Conservation (phyloP, 306 rosid species). For the Begonia fuchsioides region DNA sequence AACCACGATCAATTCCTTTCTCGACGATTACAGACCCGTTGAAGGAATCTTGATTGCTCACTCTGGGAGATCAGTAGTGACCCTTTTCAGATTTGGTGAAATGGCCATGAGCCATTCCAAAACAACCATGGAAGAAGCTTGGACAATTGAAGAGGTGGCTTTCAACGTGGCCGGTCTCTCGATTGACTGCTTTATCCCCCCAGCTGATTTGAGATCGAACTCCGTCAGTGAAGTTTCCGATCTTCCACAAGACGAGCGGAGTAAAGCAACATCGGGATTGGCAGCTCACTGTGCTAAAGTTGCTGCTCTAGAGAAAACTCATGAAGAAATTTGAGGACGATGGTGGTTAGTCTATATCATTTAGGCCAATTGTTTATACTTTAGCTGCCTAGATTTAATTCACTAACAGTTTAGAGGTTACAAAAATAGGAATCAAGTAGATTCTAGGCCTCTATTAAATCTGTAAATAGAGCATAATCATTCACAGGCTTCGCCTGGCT, state of each 20-base stretch:
- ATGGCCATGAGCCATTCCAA: constrained; percentile 98
- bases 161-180: constrained; percentile 89
- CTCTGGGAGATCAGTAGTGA: constrained; percentile 86
- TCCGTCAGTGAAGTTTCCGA: constrained; percentile 61
- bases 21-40: constrained; percentile 78
- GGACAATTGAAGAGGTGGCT: constrained; percentile 98
- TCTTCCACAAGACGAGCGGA: constrained; percentile 67
- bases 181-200: constrained; percentile 92
- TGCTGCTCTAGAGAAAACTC: constrained; percentile 60
- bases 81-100: constrained; percentile 92
- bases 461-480: constrained; percentile 93
- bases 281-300: constrained; percentile 61
- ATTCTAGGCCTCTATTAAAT: constrained; percentile 47
- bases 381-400: constrained; percentile 38
- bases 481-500: constrained; percentile 55
- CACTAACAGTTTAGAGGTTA: constrained; percentile 48
- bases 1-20: constrained; percentile 89
- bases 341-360: constrained; percentile 15
- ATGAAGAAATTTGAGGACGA: constrained; percentile 36
- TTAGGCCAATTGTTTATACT: constrained; percentile 73
- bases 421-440: constrained; percentile 34
- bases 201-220: constrained; percentile 73
- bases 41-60: constrained; percentile 99
- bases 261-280: constrained; percentile 31
- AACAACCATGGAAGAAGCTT: constrained; percentile 97